Percentiles rank a stretch among this genome's conserved stretches.
These are phyloP conservation scores for Yamadazyma sp. DNA, from an alignment of 805 yeast species.

Conservation along the genomic window DNA sequence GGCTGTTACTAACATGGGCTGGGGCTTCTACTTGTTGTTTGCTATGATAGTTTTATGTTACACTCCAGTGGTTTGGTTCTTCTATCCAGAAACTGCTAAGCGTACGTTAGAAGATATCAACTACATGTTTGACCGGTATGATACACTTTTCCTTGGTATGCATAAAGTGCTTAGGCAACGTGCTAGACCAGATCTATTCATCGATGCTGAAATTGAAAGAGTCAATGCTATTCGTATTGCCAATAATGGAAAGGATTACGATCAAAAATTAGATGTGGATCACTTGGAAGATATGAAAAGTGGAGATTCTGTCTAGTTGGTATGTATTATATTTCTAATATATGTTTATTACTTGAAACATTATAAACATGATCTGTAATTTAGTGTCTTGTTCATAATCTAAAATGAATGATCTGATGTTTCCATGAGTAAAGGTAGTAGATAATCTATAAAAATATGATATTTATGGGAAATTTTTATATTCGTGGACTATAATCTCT, in stretches of 20 bases:
- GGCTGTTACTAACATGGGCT: slow-evolving; percentile 15
- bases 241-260: slow-evolving; percentile 5
- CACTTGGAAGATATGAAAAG: slow-evolving; percentile 9
- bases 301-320: background rate
- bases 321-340: background rate
- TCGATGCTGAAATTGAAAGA: slow-evolving; percentile 18
- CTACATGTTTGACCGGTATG: slow-evolving; percentile 16
- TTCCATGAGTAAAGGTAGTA: too few species aligned
- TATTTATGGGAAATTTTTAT: too few species aligned
- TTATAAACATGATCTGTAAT: too few species aligned
- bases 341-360: too few species aligned
- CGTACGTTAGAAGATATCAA: slow-evolving; percentile 53
- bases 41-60: slow-evolving; percentile 16
- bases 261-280: slow-evolving; percentile 7
- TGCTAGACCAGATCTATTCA: slow-evolving; percentile 14
- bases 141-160: slow-evolving; percentile 17
- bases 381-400: too few species aligned
- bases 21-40: slow-evolving; percentile 18
- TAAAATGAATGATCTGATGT: too few species aligned
- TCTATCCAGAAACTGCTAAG: slow-evolving; percentile 75
- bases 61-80: slow-evolving; percentile 41
- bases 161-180: slow-evolving; percentile 17
- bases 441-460: too few species aligned
- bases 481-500: slow-evolving; percentile 9
- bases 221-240: slow-evolving; percentile 11